phyloP scores from a whole-genome alignment of 2,329 filamentous ascomycete genomes.

The Aspergillus sp. region DNA sequence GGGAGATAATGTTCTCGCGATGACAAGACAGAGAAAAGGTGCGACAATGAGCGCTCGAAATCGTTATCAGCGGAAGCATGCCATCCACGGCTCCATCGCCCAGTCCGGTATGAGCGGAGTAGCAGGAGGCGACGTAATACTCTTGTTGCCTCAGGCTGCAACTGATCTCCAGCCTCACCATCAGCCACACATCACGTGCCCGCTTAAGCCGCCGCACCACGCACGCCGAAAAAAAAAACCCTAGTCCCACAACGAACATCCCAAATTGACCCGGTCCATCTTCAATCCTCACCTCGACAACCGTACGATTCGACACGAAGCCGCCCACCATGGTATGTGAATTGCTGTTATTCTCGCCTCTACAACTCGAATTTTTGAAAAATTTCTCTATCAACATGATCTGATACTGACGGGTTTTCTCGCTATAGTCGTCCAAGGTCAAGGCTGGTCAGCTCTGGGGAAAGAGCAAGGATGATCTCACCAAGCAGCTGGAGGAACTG shows the following conservation, averaged over 20 bases:
- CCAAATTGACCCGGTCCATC: constrained; percentile 40
- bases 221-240: constrained; percentile 37
- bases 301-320: constrained; percentile 45
- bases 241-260: constrained; percentile 47
- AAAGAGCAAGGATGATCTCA: constrained; percentile 99
- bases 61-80: neutral
- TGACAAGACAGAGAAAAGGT: neutral
- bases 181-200: constrained; percentile 25
- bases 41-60: neutral
- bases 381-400: neutral
- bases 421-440: constrained; percentile 68
- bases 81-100: constrained; percentile 3
- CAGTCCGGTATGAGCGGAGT: constrained; percentile 2
- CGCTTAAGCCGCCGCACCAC: constrained; percentile 31
- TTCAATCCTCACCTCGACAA: constrained; percentile 47
- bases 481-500: constrained; percentile 90
- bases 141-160: neutral
- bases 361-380: neutral
- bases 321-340: constrained; percentile 44
- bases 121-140: neutral
- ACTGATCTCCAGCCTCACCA: neutral
- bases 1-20: too few species aligned
- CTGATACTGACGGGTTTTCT: constrained; percentile 24
- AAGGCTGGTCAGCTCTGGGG: constrained; percentile 96
- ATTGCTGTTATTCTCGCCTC: constrained; percentile 10